Conservation (phyloP, 306 rosid genomes). For the Sphenostylis stenocarpa region DNA sequence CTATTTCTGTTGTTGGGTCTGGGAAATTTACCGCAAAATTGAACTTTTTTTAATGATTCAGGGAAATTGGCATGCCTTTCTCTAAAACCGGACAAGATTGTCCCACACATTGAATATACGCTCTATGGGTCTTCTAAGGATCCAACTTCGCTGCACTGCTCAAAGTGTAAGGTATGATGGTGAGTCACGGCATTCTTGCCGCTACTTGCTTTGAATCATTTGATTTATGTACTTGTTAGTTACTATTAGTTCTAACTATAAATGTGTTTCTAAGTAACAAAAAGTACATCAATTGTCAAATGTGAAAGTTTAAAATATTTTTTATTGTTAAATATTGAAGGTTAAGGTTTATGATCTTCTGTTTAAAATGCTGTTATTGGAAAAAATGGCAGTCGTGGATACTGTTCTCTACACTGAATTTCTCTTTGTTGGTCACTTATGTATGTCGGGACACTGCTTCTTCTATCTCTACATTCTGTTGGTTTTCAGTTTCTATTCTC, state of each 20-base stretch:
- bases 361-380: background rate
- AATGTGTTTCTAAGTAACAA: background rate
- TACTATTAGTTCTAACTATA: background rate
- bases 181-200: slow-evolving; percentile 52
- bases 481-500: slow-evolving; percentile 1
- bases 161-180: slow-evolving; percentile 89
- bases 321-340: background rate
- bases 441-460: background rate
- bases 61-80: slow-evolving; percentile 57
- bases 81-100: slow-evolving; percentile 42
- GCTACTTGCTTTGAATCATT: background rate
- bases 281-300: background rate
- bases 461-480: background rate
- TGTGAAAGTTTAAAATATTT: background rate
- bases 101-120: slow-evolving; percentile 33
- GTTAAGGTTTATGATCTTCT: background rate
- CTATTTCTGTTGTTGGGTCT: background rate
- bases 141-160: slow-evolving; percentile 32
- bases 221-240: background rate
- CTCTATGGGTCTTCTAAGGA: slow-evolving; percentile 27
- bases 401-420: background rate
- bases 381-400: background rate
- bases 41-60: slow-evolving; percentile 36
- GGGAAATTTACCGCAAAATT: background rate
- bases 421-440: background rate